Evolutionary conservation across 106 monocot species (phyloP).

Genomic region (Amphibolis antarctica): DNA sequence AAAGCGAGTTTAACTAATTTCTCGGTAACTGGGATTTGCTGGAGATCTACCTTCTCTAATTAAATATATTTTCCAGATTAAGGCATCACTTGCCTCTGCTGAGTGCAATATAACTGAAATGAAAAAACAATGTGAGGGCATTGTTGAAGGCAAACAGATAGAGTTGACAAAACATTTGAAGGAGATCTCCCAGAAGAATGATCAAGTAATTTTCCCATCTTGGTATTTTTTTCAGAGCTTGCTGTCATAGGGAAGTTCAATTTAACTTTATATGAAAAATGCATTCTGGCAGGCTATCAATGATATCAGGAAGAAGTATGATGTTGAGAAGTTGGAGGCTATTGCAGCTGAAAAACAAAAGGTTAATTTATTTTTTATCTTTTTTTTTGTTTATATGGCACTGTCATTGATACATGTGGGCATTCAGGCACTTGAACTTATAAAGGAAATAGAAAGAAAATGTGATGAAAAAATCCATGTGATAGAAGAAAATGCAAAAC

Average conservation of each 20-base stretch:
- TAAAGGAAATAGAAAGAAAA: slow-evolving; percentile 67
- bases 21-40: neutral
- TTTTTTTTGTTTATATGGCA: neutral
- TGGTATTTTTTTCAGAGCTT: neutral
- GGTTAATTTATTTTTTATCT: slow-evolving; percentile 24
- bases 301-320: slow-evolving; percentile 85
- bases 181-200: slow-evolving; percentile 88
- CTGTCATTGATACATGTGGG: neutral
- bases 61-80: slow-evolving; percentile 29
- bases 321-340: slow-evolving; percentile 71
- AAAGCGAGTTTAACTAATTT: neutral
- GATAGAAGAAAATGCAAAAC: slow-evolving; percentile 45
- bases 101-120: slow-evolving; percentile 60
- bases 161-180: slow-evolving; percentile 89
- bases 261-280: neutral
- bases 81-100: slow-evolving; percentile 49
- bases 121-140: slow-evolving; percentile 64
- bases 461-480: slow-evolving; percentile 46
- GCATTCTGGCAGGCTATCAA: slow-evolving; percentile 67
- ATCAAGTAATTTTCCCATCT: slow-evolving; percentile 47
- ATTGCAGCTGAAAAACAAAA: slow-evolving; percentile 63
- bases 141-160: slow-evolving; percentile 82
- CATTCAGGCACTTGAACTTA: slow-evolving; percentile 55
- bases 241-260: neutral
- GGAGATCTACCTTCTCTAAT: neutral